phyloP scores from a whole-genome alignment of 2,329 filamentous ascomycete species.

The Xylariaceae sp. region DNA sequence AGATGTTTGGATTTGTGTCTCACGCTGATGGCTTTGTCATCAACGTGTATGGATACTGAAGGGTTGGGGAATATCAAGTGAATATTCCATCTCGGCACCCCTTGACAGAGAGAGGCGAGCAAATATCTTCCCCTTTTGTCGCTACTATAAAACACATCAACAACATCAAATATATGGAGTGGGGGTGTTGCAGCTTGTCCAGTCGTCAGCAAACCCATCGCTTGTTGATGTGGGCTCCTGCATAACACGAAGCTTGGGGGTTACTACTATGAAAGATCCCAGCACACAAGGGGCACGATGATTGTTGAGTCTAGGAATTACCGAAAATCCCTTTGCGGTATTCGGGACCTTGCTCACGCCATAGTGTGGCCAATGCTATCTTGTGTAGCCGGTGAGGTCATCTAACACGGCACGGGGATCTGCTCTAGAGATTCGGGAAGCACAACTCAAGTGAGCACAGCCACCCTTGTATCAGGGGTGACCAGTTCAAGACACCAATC shows the following conservation, averaged over 20 bases:
- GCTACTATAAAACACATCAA: not conserved
- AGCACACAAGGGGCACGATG: not conserved
- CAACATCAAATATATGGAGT: not conserved
- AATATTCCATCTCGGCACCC: not conserved
- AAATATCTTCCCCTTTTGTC: not conserved
- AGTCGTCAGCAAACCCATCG: not conserved
- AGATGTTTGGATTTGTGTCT: not conserved
- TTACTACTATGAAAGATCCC: not conserved
- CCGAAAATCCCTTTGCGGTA: not conserved
- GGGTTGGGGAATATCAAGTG: conserved; percentile 6
- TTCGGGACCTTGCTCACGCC: conserved; percentile 3
- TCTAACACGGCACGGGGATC: not conserved
- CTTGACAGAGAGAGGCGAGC: not conserved
- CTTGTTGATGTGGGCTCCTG: not conserved
- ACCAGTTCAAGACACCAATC: too few species aligned
- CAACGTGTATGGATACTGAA: not conserved
- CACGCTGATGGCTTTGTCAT: conserved; percentile 2
- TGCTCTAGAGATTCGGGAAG: not conserved
- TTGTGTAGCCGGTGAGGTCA: not conserved
- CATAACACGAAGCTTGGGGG: conserved; percentile 3
- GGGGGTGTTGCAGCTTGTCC: not conserved
- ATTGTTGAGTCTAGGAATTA: not conserved
- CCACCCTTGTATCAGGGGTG: too few species aligned
- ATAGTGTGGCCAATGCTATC: conserved; percentile 11
- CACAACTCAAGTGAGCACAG: not conserved